phyloP scores from a whole-genome alignment of 2,329 filamentous ascomycete genomes.

The Plenodomus biglobosus region DNA sequence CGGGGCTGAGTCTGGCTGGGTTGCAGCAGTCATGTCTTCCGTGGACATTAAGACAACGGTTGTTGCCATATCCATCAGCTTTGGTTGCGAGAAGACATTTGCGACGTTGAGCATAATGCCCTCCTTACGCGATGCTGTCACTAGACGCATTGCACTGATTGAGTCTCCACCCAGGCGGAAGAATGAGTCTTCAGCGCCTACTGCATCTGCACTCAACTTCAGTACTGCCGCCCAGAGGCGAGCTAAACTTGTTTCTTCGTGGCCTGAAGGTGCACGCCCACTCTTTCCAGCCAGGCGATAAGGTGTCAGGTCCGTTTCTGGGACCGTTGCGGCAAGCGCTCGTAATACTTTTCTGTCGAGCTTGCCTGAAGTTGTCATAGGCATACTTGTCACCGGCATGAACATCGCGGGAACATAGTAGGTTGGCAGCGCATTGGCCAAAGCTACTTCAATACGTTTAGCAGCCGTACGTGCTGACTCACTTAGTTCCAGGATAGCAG shows the following conservation, averaged over 20 bases:
- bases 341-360: constrained; percentile 47
- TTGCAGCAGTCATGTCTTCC: constrained; percentile 16
- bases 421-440: constrained; percentile 40
- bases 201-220: constrained; percentile 41
- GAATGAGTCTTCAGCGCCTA: constrained; percentile 51
- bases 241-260: constrained; percentile 24
- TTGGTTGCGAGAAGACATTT: constrained; percentile 49
- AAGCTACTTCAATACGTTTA: constrained; percentile 28
- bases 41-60: constrained; percentile 23
- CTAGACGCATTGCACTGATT: constrained; percentile 51
- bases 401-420: constrained; percentile 51
- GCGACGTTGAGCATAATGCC: constrained; percentile 48
- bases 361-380: constrained; percentile 49
- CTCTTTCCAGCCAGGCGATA: constrained; percentile 37
- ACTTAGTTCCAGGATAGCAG: constrained; percentile 25
- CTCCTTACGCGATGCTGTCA: constrained; percentile 45
- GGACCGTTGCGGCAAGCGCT: constrained; percentile 38
- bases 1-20: constrained; percentile 18
- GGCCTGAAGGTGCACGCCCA: constrained; percentile 29
- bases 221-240: constrained; percentile 46
- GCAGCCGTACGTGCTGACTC: constrained; percentile 20
- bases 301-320: constrained; percentile 25
- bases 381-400: constrained; percentile 47
- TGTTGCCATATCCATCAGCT: constrained; percentile 48
- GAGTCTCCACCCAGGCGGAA: constrained; percentile 53